phyloP scores from a whole-genome alignment of 768 basidiomycete species.

The Cystofilobasidium capitatum region DNA sequence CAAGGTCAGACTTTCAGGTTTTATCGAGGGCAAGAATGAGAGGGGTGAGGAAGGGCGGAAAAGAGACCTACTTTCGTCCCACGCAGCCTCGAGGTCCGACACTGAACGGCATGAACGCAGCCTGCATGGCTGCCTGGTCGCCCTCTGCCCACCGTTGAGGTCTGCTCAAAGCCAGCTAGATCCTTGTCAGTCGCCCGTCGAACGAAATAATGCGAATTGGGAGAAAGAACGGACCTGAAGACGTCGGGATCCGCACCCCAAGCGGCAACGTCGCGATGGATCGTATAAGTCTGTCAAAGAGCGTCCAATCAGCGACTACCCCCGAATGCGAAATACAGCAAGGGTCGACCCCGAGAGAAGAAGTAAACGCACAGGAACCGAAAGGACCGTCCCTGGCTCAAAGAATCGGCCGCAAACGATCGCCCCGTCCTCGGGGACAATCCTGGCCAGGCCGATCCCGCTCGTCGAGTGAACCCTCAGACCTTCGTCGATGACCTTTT shows the following conservation, averaged over 20 bases:
- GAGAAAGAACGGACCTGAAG: slow-evolving; percentile 52
- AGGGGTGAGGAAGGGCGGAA: neutral
- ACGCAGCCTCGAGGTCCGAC: slow-evolving; percentile 51
- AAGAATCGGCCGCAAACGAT: slow-evolving; percentile 32
- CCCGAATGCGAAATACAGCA: neutral
- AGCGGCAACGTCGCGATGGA: slow-evolving; percentile 58
- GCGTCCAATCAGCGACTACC: neutral
- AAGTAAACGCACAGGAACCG: slow-evolving; percentile 39
- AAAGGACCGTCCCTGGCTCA: slow-evolving; percentile 53
- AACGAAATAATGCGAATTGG: neutral
- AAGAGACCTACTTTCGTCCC: slow-evolving; percentile 26
- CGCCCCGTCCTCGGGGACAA: slow-evolving; percentile 51
- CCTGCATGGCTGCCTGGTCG: slow-evolving; percentile 53
- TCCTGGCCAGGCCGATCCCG: slow-evolving; percentile 68
- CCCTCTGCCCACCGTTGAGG: slow-evolving; percentile 47
- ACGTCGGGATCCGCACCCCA: slow-evolving; percentile 72
- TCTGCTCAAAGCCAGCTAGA: neutral
- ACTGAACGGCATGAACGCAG: slow-evolving; percentile 76
- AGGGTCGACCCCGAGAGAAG: neutral
- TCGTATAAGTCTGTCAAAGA: slow-evolving; percentile 66
- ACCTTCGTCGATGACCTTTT: slow-evolving; percentile 78
- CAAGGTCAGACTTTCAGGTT: neutral
- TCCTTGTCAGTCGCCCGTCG: neutral
- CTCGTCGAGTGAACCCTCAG: slow-evolving; percentile 78
- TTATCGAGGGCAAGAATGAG: too few relatives aligned